A percentile compares a stretch with the other conserved stretches of the same genome.
Conservation (phyloP, 208 protist species). For the Entamoeba invadens region DNA sequence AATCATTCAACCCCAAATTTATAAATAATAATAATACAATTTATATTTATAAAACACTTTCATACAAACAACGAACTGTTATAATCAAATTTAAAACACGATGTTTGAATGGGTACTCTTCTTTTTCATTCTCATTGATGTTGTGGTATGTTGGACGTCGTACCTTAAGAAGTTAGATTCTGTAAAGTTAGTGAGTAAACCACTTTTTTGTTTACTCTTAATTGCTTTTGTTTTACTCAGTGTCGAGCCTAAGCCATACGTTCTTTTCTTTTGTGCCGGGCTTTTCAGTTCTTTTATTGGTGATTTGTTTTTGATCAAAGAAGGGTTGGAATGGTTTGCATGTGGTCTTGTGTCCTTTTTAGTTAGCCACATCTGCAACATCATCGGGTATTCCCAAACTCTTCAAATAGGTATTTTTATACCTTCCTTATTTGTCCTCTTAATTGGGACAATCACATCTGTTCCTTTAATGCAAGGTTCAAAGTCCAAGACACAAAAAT, state of each 20-base stretch:
- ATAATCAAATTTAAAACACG: no score
- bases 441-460: background rate
- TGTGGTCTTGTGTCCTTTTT: background rate
- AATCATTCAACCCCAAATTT: no score
- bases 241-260: background rate
- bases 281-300: background rate
- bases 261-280: background rate
- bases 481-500: background rate
- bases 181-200: background rate
- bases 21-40: no score
- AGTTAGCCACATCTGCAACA: background rate
- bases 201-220: background rate
- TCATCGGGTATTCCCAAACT: background rate
- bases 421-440: background rate
- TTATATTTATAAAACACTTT: no score
- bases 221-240: background rate
- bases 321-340: background rate
- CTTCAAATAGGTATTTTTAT: background rate
- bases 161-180: background rate
- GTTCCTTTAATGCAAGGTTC: background rate
- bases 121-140: background rate
- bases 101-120: background rate
- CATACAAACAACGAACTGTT: no score
- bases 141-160: background rate
- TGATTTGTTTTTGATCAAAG: background rate